phyloP scores from a whole-genome alignment of 352 stramenopile genomes.

The Phytophthora hibernalis region DNA sequence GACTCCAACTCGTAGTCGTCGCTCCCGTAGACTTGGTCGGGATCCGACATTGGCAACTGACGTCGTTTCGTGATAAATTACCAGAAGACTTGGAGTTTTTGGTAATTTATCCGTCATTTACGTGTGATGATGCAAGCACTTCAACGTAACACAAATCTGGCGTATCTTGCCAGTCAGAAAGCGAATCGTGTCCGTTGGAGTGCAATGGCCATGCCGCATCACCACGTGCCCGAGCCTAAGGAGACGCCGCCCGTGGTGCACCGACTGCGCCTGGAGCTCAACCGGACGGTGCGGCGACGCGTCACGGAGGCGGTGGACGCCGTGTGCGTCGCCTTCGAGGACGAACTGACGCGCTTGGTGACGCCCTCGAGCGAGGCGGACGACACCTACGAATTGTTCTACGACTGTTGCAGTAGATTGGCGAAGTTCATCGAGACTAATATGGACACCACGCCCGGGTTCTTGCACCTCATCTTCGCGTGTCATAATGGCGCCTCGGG shows the following conservation, averaged over 20 bases:
- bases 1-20: constrained; percentile 47
- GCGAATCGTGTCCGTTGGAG: neutral
- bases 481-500: constrained; percentile 60
- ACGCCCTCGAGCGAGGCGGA: neutral
- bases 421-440: constrained; percentile 55
- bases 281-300: constrained; percentile 43
- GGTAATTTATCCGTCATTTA: constrained; percentile 4
- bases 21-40: constrained; percentile 29
- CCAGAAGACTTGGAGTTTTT: neutral
- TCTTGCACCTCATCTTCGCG: constrained; percentile 60
- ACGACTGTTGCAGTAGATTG: constrained; percentile 54
- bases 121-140: neutral
- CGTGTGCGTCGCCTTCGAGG: constrained; percentile 51
- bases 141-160: neutral
- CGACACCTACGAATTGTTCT: constrained; percentile 55
- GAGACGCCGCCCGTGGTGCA: constrained; percentile 3
- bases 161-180: neutral
- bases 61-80: constrained; percentile 12
- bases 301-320: constrained; percentile 55
- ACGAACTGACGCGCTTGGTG: constrained; percentile 16
- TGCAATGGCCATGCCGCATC: constrained; percentile 24
- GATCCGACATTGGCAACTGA: constrained; percentile 33
- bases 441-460: constrained; percentile 69
- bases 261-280: constrained; percentile 41
- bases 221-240: constrained; percentile 15